Conservation (phyloP, 352 stramenopile genomes). For the Phytophthora melonis region DNA sequence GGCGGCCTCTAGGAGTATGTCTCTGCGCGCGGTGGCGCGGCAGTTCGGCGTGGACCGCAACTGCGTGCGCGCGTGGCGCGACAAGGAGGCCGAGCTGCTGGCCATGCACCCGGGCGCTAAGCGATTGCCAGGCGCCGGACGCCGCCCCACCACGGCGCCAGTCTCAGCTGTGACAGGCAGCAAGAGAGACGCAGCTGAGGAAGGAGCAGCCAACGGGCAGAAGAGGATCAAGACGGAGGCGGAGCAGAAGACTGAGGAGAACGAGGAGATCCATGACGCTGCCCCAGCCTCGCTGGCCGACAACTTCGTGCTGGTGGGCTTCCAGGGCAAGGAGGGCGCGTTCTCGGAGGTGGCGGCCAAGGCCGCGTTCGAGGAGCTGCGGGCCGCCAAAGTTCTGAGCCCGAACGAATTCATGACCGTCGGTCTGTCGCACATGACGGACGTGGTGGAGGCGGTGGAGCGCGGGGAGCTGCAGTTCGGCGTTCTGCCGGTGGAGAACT, state of each 20-base stretch:
- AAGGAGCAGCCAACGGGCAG: neutral
- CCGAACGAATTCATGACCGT: slow-evolving; percentile 70
- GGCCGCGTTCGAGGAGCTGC: slow-evolving; percentile 67
- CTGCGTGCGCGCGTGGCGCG: slow-evolving; percentile 73
- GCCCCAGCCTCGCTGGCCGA: neutral
- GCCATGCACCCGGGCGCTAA: slow-evolving; percentile 64
- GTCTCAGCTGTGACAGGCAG: neutral
- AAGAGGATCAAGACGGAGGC: slow-evolving; percentile 15
- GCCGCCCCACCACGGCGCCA: slow-evolving; percentile 24
- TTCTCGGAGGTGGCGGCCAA: slow-evolving; percentile 76
- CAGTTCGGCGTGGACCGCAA: slow-evolving; percentile 81
- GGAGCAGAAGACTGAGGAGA: neutral
- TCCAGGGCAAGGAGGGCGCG: slow-evolving; percentile 77
- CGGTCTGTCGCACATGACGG: slow-evolving; percentile 59
- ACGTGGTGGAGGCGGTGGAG: slow-evolving; percentile 69
- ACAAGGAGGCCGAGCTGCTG: slow-evolving; percentile 68
- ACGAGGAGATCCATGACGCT: neutral
- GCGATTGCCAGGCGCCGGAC: slow-evolving; percentile 63
- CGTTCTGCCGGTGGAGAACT: slow-evolving; percentile 79
- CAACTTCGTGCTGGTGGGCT: slow-evolving; percentile 68
- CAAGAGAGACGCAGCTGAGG: slow-evolving; percentile 2
- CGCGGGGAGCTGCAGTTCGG: slow-evolving; percentile 67
- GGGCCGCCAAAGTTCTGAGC: slow-evolving; percentile 47
- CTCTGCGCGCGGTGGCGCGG: slow-evolving; percentile 60
- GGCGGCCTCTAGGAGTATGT: slow-evolving; percentile 59